Evolutionary conservation across 805 yeast species (phyloP).

Genomic region (Lachancea nothofagi): DNA sequence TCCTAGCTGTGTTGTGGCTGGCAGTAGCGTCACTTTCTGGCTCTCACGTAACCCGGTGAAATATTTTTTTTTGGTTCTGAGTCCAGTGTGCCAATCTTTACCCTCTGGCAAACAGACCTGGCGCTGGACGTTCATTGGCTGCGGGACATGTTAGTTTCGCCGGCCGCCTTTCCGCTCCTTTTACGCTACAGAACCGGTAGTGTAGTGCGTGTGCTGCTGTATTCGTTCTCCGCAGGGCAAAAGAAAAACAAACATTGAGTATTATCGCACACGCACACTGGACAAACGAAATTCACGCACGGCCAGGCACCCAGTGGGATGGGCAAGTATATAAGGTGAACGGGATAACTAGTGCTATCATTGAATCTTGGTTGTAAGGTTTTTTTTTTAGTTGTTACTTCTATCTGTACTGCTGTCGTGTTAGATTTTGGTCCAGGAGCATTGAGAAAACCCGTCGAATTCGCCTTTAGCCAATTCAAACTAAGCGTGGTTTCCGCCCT

Average conservation of each 20-base stretch:
- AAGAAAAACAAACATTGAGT: slow-evolving; percentile 3
- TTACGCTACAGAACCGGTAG: no score
- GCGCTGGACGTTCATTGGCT: background rate
- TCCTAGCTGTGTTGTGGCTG: no score
- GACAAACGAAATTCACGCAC: slow-evolving; percentile 5
- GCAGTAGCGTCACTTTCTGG: no score
- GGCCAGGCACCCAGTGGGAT: background rate
- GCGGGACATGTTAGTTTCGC: slow-evolving; percentile 1
- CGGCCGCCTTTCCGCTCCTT: slow-evolving; percentile 4
- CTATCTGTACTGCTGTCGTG: slow-evolving; percentile 4
- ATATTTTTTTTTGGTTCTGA: no score
- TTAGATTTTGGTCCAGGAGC: slow-evolving; percentile 7
- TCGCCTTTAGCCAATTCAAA: no score
- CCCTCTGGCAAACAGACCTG: no score
- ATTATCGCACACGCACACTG: no score
- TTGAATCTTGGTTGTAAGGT: background rate
- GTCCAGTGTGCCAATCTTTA: background rate
- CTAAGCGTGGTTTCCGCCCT: background rate
- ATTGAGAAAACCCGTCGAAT: background rate
- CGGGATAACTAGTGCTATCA: background rate
- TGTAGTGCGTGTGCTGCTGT: background rate
- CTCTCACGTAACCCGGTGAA: background rate
- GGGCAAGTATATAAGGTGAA: slow-evolving; percentile 1
- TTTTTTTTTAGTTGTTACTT: background rate
- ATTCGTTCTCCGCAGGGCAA: slow-evolving; percentile 5